A percentile compares a stretch with the other conserved stretches of the same genome.
Evolutionary conservation across 768 basidiomycete genomes (phyloP).

Genomic region (Agaricus blazei): DNA sequence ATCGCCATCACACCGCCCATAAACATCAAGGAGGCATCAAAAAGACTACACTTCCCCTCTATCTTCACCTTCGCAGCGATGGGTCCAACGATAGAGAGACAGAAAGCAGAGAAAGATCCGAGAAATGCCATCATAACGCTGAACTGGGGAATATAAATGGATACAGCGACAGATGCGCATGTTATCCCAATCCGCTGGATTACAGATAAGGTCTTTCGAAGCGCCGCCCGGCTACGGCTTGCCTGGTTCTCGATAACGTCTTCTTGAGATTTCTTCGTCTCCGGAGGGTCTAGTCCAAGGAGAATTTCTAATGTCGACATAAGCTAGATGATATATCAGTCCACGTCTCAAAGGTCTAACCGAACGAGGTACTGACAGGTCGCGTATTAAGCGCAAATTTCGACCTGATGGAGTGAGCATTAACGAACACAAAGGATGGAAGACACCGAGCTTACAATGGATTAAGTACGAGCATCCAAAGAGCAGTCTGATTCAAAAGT

Average conservation of each 20-base stretch:
- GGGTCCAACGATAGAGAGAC: conserved; percentile 75
- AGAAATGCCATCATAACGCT: conserved; percentile 84
- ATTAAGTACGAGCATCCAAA: conserved; percentile 84
- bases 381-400: conserved; percentile 85
- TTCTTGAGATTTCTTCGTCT: conserved; percentile 22
- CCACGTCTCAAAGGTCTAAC: background rate
- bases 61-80: conserved; percentile 66
- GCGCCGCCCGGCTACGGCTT: conserved; percentile 19
- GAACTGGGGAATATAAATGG: conserved; percentile 77
- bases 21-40: conserved; percentile 53
- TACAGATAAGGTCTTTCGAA: conserved; percentile 37
- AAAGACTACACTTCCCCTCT: conserved; percentile 36
- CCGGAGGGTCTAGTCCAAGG: conserved; percentile 56
- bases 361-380: conserved; percentile 48
- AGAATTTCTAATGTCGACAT: conserved; percentile 79
- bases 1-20: conserved; percentile 59
- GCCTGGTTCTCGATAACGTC: conserved; percentile 11
- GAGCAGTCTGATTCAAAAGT: conserved; percentile 61
- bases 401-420: conserved; percentile 39
- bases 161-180: conserved; percentile 55
- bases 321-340: conserved; percentile 37
- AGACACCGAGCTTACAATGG: conserved; percentile 49
- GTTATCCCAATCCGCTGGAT: conserved; percentile 59
- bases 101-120: conserved; percentile 81
- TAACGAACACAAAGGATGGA: conserved; percentile 7